Percentiles rank a stretch among this genome's conserved stretches.
phyloP scores from a whole-genome alignment of 2,329 filamentous ascomycete genomes.

The Zasmidium citrigriseum region DNA sequence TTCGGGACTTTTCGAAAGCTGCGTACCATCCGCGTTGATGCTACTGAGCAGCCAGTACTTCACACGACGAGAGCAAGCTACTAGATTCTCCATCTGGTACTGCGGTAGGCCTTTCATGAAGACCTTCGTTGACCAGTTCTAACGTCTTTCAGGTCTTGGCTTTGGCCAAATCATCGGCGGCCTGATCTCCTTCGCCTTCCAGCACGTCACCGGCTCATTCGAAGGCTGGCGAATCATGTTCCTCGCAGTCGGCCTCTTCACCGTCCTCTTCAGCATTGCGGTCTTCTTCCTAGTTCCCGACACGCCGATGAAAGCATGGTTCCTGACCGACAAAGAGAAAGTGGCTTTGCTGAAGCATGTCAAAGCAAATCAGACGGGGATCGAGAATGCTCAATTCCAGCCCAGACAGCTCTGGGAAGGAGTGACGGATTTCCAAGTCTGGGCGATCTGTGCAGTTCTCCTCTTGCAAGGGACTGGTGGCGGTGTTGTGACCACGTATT shows the following conservation, averaged over 20 bases:
- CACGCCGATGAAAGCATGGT: conserved; percentile 25
- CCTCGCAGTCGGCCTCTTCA: conserved; percentile 46
- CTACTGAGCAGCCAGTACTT: conserved; percentile 53
- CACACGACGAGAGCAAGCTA: conserved; percentile 55
- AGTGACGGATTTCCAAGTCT: conserved; percentile 62
- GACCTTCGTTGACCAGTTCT: no score
- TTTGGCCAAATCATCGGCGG: conserved; percentile 58
- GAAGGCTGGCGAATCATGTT: conserved; percentile 56
- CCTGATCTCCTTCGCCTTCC: conserved; percentile 57
- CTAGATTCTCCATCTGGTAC: conserved; percentile 66
- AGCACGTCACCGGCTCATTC: conserved; percentile 41
- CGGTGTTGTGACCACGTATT: conserved; percentile 42
- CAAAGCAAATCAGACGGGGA: conserved; percentile 45
- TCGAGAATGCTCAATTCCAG: conserved; percentile 50
- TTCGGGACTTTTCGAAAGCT: conserved; percentile 55
- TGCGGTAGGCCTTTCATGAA: conserved; percentile 46
- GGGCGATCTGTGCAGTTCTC: conserved; percentile 37
- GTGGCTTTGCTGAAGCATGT: conserved; percentile 49
- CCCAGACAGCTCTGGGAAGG: conserved; percentile 56
- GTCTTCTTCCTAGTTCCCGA: conserved; percentile 28
- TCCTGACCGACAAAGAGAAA: conserved; percentile 30
- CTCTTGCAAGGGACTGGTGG: conserved; percentile 37
- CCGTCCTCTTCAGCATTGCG: conserved; percentile 37
- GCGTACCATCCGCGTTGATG: conserved; percentile 56
- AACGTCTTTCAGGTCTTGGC: conserved; percentile 66